phyloP scores from a whole-genome alignment of 352 stramenopile species.

The Phytophthora sp. region DNA sequence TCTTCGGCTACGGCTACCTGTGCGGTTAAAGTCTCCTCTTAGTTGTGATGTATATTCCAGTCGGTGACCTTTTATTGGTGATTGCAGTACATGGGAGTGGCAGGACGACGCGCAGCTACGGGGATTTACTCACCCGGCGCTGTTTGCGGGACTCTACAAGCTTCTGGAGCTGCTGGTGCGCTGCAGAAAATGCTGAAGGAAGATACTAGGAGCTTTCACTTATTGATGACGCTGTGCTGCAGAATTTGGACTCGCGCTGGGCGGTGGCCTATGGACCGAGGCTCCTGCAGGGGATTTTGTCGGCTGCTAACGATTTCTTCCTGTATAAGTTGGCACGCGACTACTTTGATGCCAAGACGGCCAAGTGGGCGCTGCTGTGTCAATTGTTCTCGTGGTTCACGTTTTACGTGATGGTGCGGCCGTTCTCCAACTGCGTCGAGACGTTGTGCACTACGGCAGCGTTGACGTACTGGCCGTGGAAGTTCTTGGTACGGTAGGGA shows the following conservation, averaged over 20 bases:
- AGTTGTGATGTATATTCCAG: neutral
- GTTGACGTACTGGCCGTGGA: slow-evolving; percentile 82
- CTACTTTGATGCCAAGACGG: slow-evolving; percentile 71
- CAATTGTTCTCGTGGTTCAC: slow-evolving; percentile 86
- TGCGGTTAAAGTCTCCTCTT: slow-evolving; percentile 33
- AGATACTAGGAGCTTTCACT: slow-evolving; percentile 1
- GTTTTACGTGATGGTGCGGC: slow-evolving; percentile 87
- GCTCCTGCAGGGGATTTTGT: slow-evolving; percentile 74
- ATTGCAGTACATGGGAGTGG: slow-evolving; percentile 87
- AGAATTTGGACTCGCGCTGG: slow-evolving; percentile 86
- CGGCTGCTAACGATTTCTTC: slow-evolving; percentile 75
- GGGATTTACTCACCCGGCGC: slow-evolving; percentile 75
- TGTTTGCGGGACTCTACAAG: slow-evolving; percentile 88
- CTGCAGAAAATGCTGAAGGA: neutral
- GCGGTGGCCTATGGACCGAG: slow-evolving; percentile 79
- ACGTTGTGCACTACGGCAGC: slow-evolving; percentile 78
- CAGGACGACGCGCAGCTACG: slow-evolving; percentile 68
- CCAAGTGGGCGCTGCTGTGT: slow-evolving; percentile 79
- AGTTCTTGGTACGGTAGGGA: slow-evolving; percentile 52
- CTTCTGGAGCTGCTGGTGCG: slow-evolving; percentile 62
- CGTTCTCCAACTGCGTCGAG: slow-evolving; percentile 89
- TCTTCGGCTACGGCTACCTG: slow-evolving; percentile 89
- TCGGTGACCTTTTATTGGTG: slow-evolving; percentile 6
- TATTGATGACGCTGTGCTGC: slow-evolving; percentile 1
- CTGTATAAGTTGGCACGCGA: slow-evolving; percentile 64